Conservation (phyloP, 2,329 filamentous ascomycete species). For the Clarireedia monteithiana region DNA sequence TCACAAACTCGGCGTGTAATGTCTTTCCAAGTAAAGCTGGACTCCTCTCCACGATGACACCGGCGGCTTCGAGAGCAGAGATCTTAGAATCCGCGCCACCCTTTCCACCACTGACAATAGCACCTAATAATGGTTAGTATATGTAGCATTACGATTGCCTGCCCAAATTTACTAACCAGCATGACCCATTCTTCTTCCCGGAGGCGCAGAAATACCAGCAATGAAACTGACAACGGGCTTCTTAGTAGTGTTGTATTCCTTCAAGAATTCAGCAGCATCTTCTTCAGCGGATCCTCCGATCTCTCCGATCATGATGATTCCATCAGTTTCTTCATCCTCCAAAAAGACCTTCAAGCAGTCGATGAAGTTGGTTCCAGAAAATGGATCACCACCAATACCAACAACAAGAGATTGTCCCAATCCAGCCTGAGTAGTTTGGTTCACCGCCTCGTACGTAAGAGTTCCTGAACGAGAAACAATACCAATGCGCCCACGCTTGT, state of each 20-base stretch:
- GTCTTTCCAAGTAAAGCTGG: conserved; percentile 89
- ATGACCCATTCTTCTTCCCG: conserved; percentile 96
- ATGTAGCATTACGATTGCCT: neutral
- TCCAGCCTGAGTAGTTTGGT: conserved; percentile 96
- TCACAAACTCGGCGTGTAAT: conserved; percentile 90
- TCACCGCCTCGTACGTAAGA: conserved; percentile 98
- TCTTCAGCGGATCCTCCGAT: conserved; percentile 97
- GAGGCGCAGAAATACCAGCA: conserved; percentile 93
- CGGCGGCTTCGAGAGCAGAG: conserved; percentile 81
- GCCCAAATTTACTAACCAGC: conserved; percentile 50
- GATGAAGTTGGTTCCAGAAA: conserved; percentile 99
- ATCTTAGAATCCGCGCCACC: conserved; percentile 99
- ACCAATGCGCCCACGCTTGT: conserved; percentile 97
- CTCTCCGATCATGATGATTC: conserved; percentile 99
- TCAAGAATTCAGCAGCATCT: conserved; percentile 94
- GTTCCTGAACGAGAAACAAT: conserved; percentile 98
- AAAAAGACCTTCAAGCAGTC: conserved; percentile 98
- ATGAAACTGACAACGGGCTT: conserved; percentile 99
- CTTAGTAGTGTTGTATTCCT: conserved; percentile 80
- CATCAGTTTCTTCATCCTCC: conserved; percentile 90
- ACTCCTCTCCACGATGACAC: conserved; percentile 93
- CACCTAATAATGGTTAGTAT: conserved; percentile 37
- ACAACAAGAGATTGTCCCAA: conserved; percentile 97
- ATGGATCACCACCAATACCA: conserved; percentile 96
- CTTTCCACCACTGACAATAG: conserved; percentile 96